Evolutionary conservation across 495 filamentous ascomycete species (phyloP), one percentile per base, ranked within the genome.

Genomic region (Daldinia grandis): DNA sequence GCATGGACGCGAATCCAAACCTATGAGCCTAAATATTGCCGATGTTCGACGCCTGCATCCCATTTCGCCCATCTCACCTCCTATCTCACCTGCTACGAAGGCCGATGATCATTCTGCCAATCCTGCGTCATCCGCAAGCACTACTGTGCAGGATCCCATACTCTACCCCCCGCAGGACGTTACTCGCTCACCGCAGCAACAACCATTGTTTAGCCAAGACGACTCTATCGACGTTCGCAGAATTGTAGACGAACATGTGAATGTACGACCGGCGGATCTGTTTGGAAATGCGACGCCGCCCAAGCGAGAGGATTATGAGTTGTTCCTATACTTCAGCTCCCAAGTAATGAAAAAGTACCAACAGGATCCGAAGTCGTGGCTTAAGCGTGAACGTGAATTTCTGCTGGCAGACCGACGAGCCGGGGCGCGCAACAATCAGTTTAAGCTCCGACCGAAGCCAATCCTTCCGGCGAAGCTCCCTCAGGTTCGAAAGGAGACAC

Each of bases 261-360:
- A 85, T 56, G 85, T 86, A n/a, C 85, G 90, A 50, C 86, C 89
- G 66, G 80, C 81, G 28, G 75, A 79, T 37, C 84, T 88, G 14
- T 84, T 87, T 68, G 85, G 85, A 62, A 85, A 70, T 27, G 31
- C 84, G 60, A 74, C 84, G 19, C 90, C 90, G 58, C 92, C 92
- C 17, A 87, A 85, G 4, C 82, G 81, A 25, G 89, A 90, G 66
- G 91, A 94, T 67, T 94, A 94, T 75, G 78, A 87, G 44, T 72
- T 93, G 49, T 86, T 87, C 0, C 78, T 94, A 24, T 86, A 85
- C 54, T 92, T 91, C 78, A 86, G 88, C 56, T 88, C 90, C 19
- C 85, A 88, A 54, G 85, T 91, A 30, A 83, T 87, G 33, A 79
- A 86, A 56, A 81, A 81, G 59, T 92, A 85, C 77, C 84, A 81